Base-by-base conservation (phyloP, 306 rosid genomes). In the Dalbergia cochinchinensis region DNA sequence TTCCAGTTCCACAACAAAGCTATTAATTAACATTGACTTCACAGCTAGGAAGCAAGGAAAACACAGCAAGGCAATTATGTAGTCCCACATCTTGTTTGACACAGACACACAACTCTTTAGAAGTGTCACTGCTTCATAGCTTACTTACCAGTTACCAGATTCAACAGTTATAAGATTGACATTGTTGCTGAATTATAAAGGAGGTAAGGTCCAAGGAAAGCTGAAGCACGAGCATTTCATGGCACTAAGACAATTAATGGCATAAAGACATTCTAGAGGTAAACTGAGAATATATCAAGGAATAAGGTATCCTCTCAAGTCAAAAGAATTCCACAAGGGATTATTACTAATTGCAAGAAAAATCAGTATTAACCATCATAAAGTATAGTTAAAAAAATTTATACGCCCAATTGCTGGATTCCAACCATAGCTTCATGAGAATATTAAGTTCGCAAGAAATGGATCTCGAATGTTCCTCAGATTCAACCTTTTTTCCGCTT, bases 341-440 rank as follows among this genome's bases (percentile, higher is more conserved):
- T 20, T 20, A 20, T 20, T 54, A 15, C 48, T 41, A 65, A 34
- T 12, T 65, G 26, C 20, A 51, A 11, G 55, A 51, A 51, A 59
- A 42, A 37, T 64, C 20, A 45, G 50, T 0, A 64, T 26, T 15
- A 7, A 20, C 22, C 22, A 20, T 20, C 22, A 20, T 20, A 20
- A 20, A 20, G 0, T 20, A 20, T 20, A 0, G 1, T 20, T 20
- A 20, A 0, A 20, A 20, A 20, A 20, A 20, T 20, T 20, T 20
- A 20, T 20, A 20, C 22, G 22, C 51, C 50, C 11, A 8, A 62
- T 31, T 18, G 60, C 15, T 31, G 37, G 54, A 76, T 35, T 61
- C 41, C 63, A 69, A 39, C 51, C 73, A n/a, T 20, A 10, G 76
- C 50, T 66, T 68, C 59, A 58, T 11, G 20, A 58, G 48, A 74